phyloP scores from a whole-genome alignment of 2,329 filamentous ascomycete genomes.

The Fusarium pseudonygamai region DNA sequence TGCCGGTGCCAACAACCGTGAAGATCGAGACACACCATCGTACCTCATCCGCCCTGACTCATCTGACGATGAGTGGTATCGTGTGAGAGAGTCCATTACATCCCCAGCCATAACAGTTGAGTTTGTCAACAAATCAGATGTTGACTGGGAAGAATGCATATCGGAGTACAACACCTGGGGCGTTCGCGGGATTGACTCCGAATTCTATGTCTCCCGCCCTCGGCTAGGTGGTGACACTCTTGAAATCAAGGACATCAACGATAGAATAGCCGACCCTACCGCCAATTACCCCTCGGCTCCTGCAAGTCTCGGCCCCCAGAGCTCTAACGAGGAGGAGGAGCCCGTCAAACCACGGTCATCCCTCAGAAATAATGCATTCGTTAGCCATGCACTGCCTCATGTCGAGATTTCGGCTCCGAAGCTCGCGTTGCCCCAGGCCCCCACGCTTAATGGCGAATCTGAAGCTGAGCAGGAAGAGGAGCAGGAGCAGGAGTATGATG shows the following conservation, averaged over 20 bases:
- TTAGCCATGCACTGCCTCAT: not conserved
- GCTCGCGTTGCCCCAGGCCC: not conserved
- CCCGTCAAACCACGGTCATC: not conserved
- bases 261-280: not conserved
- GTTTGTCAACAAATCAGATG: slow-evolving; percentile 1
- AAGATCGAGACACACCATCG: not conserved
- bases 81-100: slow-evolving; percentile 35
- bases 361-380: not conserved
- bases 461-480: not conserved
- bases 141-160: slow-evolving; percentile 32
- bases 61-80: slow-evolving; percentile 37
- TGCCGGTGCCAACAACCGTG: not conserved
- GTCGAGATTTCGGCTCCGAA: no score
- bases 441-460: not conserved
- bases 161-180: slow-evolving; percentile 39
- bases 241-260: not conserved
- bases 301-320: not conserved
- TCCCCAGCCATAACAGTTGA: slow-evolving; percentile 9
- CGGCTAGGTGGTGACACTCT: not conserved
- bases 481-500: not conserved
- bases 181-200: not conserved
- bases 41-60: slow-evolving; percentile 30
- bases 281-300: not conserved
- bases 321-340: not conserved
- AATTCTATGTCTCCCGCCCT: not conserved